Conservation (phyloP, 2,329 filamentous ascomycete genomes). For the Paecilomyces fulvus region DNA sequence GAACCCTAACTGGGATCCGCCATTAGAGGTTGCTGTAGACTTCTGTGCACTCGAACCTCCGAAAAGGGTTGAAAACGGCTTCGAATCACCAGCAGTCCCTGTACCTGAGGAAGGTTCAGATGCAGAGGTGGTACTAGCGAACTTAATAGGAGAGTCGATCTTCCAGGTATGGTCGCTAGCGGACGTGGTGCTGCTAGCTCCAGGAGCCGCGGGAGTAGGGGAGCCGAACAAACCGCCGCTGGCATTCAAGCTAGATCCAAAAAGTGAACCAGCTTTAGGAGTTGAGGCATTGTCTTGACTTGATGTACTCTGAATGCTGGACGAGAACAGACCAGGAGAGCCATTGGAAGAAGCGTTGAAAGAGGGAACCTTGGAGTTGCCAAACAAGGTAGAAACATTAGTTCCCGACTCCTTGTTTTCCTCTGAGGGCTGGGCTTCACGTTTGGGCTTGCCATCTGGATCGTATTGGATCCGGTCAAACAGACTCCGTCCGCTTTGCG, state of each 20-base stretch:
- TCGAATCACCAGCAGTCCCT: slow-evolving; percentile 14
- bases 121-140: slow-evolving; percentile 24
- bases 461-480: slow-evolving; percentile 27
- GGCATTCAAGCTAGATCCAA: slow-evolving; percentile 9
- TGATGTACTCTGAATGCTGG: slow-evolving; percentile 5
- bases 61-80: slow-evolving; percentile 23
- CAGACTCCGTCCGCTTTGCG: slow-evolving; percentile 22
- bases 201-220: slow-evolving; percentile 13
- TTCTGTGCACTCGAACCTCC: slow-evolving; percentile 9
- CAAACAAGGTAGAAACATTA: slow-evolving; percentile 14
- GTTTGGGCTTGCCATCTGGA: slow-evolving; percentile 17
- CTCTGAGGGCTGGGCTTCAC: slow-evolving; percentile 7
- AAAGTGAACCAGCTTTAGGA: slow-evolving; percentile 10
- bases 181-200: slow-evolving; percentile 9
- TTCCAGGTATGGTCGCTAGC: slow-evolving; percentile 41
- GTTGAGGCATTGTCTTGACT: slow-evolving; percentile 6
- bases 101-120: slow-evolving; percentile 14
- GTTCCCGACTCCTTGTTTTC: slow-evolving; percentile 8
- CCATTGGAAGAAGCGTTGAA: slow-evolving; percentile 15
- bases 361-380: slow-evolving; percentile 17
- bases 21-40: slow-evolving; percentile 6
- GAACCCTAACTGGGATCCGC: slow-evolving; percentile 26
- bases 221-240: slow-evolving; percentile 22
- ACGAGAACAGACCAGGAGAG: slow-evolving; percentile 15
- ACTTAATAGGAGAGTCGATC: slow-evolving; percentile 40